phyloP scores from a whole-genome alignment of 1,284 basidiomycete genomes.

The Pseudozyma sp. region DNA sequence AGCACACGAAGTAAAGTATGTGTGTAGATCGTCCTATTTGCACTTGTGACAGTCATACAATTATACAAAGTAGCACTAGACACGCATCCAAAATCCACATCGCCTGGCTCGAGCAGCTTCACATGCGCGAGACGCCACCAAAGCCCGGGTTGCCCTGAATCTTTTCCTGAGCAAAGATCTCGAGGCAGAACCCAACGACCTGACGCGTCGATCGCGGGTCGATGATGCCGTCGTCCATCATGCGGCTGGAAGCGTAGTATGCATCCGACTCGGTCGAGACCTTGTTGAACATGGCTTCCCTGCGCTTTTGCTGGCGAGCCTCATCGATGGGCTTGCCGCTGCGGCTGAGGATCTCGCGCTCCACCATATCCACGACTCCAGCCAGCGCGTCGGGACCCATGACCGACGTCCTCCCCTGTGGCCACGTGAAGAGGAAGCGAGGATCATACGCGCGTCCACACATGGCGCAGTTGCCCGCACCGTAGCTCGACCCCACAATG shows the following conservation, averaged over 20 bases:
- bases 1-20: too few relatives aligned
- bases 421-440: conserved; percentile 9
- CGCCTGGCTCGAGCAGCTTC: not conserved
- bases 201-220: conserved; percentile 5
- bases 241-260: conserved; percentile 5
- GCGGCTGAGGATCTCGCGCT: conserved; percentile 7
- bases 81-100: too few relatives aligned
- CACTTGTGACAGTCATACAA: too few relatives aligned
- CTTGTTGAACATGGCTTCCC: conserved; percentile 4
- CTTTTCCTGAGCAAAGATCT: conserved; percentile 10
- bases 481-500: conserved; percentile 8
- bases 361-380: conserved; percentile 5
- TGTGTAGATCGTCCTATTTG: too few relatives aligned
- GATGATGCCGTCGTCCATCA: conserved; percentile 7
- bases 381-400: conserved; percentile 6
- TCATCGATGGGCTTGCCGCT: conserved; percentile 4
- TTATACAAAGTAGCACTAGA: too few relatives aligned
- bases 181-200: conserved; percentile 5
- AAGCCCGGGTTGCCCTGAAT: conserved; percentile 8
- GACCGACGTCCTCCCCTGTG: conserved; percentile 5
- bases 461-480: conserved; percentile 9
- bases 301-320: conserved; percentile 5
- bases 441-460: conserved; percentile 7
- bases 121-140: conserved; percentile 8
- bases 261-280: conserved; percentile 5